Evolutionary conservation across 768 basidiomycete species (phyloP).

Genomic region (Mycena amicta): DNA sequence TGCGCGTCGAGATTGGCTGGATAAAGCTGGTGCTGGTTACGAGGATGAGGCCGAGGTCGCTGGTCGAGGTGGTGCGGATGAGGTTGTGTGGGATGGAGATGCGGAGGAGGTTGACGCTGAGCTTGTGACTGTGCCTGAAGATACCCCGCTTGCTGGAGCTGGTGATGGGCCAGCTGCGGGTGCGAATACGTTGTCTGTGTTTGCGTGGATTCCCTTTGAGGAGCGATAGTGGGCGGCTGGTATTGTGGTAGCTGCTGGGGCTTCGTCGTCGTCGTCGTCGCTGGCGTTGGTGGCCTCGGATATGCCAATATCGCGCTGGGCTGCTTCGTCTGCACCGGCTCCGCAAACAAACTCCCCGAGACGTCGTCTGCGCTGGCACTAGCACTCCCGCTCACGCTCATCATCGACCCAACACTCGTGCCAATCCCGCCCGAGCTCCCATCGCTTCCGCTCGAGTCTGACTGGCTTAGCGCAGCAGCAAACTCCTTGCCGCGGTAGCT

Average conservation of each 20-base stretch:
- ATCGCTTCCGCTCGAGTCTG: background rate
- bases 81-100: background rate
- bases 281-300: background rate
- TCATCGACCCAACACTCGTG: background rate
- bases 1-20: background rate
- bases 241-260: background rate
- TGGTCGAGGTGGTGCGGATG: background rate
- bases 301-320: background rate
- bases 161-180: background rate
- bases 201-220: too few relatives aligned
- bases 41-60: background rate
- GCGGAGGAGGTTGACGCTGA: background rate
- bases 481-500: conserved; percentile 13
- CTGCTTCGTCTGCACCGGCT: background rate
- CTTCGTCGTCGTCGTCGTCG: background rate
- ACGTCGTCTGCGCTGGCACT: too few relatives aligned
- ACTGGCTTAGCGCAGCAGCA: background rate
- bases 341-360: background rate
- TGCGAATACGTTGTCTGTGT: background rate
- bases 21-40: background rate
- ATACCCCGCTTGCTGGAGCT: background rate
- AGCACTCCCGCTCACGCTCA: background rate
- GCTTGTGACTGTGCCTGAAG: background rate
- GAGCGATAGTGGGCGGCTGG: too few relatives aligned
- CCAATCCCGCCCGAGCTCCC: background rate